These are phyloP conservation scores for Fusarium sterilihyphosum DNA, from an alignment of 2,329 filamentous ascomycete genomes.

Conservation along the genomic window DNA sequence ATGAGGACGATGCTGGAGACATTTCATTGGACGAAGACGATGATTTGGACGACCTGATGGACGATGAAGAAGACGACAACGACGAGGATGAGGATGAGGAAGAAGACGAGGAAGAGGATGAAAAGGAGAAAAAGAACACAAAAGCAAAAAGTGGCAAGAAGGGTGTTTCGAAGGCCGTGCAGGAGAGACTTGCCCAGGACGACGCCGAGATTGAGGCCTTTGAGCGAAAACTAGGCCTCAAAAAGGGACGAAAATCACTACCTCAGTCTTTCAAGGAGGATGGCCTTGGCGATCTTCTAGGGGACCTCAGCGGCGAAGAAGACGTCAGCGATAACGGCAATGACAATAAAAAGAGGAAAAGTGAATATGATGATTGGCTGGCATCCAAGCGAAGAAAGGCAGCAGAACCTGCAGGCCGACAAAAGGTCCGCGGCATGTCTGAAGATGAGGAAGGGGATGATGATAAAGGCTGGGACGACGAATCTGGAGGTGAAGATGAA, in stretches of 20 bases:
- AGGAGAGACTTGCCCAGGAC: slow-evolving; percentile 77
- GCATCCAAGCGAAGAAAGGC: slow-evolving; percentile 66
- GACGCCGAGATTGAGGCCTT: slow-evolving; percentile 88
- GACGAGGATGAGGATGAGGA: slow-evolving; percentile 29
- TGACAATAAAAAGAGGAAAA: slow-evolving; percentile 68
- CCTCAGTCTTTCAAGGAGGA: slow-evolving; percentile 82
- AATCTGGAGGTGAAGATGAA: slow-evolving; percentile 29
- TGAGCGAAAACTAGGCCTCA: slow-evolving; percentile 87
- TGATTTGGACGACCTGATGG: slow-evolving; percentile 37
- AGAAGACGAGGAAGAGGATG: slow-evolving; percentile 33
- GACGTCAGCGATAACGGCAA: slow-evolving; percentile 62
- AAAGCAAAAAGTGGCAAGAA: slow-evolving; percentile 43
- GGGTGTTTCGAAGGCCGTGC: slow-evolving; percentile 28
- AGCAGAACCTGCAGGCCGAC: slow-evolving; percentile 10
- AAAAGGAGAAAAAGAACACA: slow-evolving; percentile 25
- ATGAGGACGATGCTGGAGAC: slow-evolving; percentile 6
- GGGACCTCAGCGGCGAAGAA: slow-evolving; percentile 59
- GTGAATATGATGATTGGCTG: slow-evolving; percentile 69
- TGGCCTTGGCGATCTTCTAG: slow-evolving; percentile 81
- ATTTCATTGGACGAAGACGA: slow-evolving; percentile 39
- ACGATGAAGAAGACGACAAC: slow-evolving; percentile 32
- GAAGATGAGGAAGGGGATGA: slow-evolving; percentile 30
- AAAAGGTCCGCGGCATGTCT: slow-evolving; percentile 33
- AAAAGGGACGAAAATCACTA: slow-evolving; percentile 77
- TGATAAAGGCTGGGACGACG: slow-evolving; percentile 37